Base-by-base conservation (phyloP, 2,329 filamentous ascomycete species). In the Ophiobolus disseminans region DNA sequence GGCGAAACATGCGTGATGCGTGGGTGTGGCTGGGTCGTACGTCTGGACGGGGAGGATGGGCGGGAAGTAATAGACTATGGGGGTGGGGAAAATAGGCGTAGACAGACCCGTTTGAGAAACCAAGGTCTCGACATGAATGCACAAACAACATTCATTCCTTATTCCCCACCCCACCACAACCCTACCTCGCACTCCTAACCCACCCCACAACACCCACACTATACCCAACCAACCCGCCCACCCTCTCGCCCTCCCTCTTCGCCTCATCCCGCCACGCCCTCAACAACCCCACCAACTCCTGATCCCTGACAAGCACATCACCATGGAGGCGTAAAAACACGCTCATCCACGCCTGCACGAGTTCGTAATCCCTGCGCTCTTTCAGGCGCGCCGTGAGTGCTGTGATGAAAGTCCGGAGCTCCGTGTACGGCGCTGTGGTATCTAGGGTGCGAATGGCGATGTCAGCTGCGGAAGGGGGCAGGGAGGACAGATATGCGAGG, bases 261-360 rank as follows among this genome's bases (percentile, higher is more conserved):
- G 93, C 89, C 63, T 88, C 84, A 21, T 73, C 74, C 70, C 86
- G 86, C 90, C 91, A 97, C 60, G 82, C 80, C 42, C 74, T 73
- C 51, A 97, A 74, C 37, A 83, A 84, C 1, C 73, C 76, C 36
- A 85, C 78, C 11, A 93, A 72, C 22, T 75, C 70, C 65, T 82
- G 66, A 28, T 75, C 74, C 25, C 76, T 70, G 5, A 76, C 70
- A 11, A 89, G 75, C 13, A 81, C 75, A 52, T 87, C 86, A 5
- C 80, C 81, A 73, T 97, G 93, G 31, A 96, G 77, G 38, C 87
- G 84, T 50, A 99, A 71, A 66, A 97, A 96, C 1, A 97, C 93
- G 2, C 88, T 87, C 91, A 99, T 97, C 93, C 94, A 99, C 0
- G 91, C 91, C 73, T 97, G 92, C 13, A 91, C 89, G 30, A 99